A percentile compares a stretch with the other conserved stretches of the same genome.
These are phyloP conservation scores for Epithemia pelagica DNA, from an alignment of 108 stramenopile genomes.

Conservation along the genomic window DNA sequence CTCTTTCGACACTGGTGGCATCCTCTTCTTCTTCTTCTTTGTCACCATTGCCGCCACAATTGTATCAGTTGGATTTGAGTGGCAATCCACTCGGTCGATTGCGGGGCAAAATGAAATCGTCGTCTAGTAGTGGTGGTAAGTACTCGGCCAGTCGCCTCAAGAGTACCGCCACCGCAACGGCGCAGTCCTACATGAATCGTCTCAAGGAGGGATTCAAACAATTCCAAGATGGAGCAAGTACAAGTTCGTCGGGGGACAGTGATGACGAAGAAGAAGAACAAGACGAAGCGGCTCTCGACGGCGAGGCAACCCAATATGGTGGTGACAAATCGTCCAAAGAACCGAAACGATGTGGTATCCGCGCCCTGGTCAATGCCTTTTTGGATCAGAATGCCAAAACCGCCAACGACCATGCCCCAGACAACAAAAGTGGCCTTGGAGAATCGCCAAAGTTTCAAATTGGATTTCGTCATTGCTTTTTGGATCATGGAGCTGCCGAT, in stretches of 20 bases:
- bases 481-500: conserved; percentile 67
- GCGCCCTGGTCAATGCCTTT: conserved; percentile 44
- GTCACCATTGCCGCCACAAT: not conserved
- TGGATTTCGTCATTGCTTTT: conserved; percentile 52
- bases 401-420: not conserved
- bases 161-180: conserved; percentile 67
- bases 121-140: conserved; percentile 36
- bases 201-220: conserved; percentile 50
- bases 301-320: conserved; percentile 16
- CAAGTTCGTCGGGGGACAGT: conserved; percentile 21
- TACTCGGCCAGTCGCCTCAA: conserved; percentile 52
- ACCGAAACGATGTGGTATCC: conserved; percentile 51
- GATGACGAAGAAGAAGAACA: conserved; percentile 67
- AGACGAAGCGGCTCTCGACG: conserved; percentile 25
- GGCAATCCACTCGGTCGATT: conserved; percentile 70
- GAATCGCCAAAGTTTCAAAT: conserved; percentile 9
- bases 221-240: conserved; percentile 12
- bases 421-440: not conserved
- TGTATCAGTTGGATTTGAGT: conserved; percentile 47
- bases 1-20: conserved; percentile 24
- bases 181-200: conserved; percentile 51
- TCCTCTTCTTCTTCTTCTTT: conserved; percentile 10
- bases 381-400: conserved; percentile 5
- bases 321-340: conserved; percentile 20
- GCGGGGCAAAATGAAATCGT: conserved; percentile 34